Base-by-base conservation (phyloP, 768 basidiomycete genomes). In the Leccinum disarticulatum region DNA sequence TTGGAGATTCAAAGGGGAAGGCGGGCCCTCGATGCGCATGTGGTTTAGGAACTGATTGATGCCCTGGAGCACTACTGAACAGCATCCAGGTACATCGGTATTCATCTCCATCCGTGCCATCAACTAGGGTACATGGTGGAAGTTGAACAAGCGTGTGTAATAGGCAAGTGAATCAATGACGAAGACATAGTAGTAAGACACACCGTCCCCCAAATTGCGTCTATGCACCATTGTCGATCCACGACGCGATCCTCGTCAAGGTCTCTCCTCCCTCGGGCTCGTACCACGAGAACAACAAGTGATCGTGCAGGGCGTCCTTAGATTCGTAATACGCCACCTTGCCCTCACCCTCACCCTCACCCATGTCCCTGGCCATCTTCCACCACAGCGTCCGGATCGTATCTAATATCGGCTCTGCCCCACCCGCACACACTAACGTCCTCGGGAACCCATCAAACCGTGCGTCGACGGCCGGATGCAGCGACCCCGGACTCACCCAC, bases 401-500 rank as follows among this genome's bases (percentile, higher is more conserved):
- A 68, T 87, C 86, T 41, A 80, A 68, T n/a, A 85, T 61, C 0
- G 83, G 66, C 65, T 90, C 87, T 0, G 80, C 82, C 3, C 81
- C 84, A 4, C 86, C 87, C 2, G 79, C 79, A 22, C 80, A 77
- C 35, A 89, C 79, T 68, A 85, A 83, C 0, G 87, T 87, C 54
- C 80, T 74, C 3, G 86, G 87, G 67, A 85, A 88, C 7, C 78
- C 80, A 46, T 74, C 74, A 69, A 87, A 89, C 52, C 74, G 65
- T 8, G 80, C 73, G 2, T 64, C 36, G 35, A 80, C 67, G 11
- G 67, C 66, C 1, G 79, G 71, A 50, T 80, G 67, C 25, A 77
- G 64, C 5, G 83, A 86, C 14, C 81, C 81, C 3, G 87, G 87
- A 0, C 86, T 88, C 28, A 89, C 75, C 64, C 85, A 87, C n/a